phyloP scores from a whole-genome alignment of 345 rosid genomes.

The Aquilaria yunnanensis region DNA sequence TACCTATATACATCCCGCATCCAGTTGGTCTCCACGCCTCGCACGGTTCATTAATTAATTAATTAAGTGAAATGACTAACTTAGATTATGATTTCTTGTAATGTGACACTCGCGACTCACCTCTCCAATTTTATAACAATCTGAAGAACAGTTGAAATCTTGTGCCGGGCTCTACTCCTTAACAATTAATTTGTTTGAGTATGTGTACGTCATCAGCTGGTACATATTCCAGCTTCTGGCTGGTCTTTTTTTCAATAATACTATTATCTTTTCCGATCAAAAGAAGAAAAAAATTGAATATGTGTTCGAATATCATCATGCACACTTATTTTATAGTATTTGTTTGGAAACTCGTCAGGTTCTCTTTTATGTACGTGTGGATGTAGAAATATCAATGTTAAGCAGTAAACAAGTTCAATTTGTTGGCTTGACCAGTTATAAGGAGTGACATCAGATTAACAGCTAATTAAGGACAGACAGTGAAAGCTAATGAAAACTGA shows the following conservation, averaged over 20 bases:
- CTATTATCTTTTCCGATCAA: no score
- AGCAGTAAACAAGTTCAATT: conserved; percentile 24
- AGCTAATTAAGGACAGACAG: conserved; percentile 36
- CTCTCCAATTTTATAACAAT: conserved; percentile 9
- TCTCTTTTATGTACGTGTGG: no score
- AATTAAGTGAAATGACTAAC: background rate
- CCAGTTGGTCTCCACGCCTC: conserved; percentile 12
- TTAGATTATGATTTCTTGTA: conserved; percentile 12
- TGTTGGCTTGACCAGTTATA: conserved; percentile 28
- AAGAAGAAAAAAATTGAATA: no score
- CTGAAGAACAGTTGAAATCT: conserved; percentile 14
- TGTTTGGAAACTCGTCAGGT: no score
- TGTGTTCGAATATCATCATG: background rate
- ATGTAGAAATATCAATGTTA: conserved; percentile 8
- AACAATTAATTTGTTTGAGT: conserved; percentile 7
- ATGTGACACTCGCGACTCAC: conserved; percentile 9
- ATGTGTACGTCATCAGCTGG: background rate
- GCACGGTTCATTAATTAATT: background rate
- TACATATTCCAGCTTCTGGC: no score
- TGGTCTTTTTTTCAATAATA: no score
- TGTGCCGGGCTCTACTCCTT: conserved; percentile 23
- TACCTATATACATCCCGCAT: background rate
- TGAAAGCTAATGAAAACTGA: conserved; percentile 30
- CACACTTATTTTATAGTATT: background rate
- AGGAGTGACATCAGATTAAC: conserved; percentile 39